Conservation (phyloP, 2,329 filamentous ascomycete genomes). For the Xenosphaeropsis pyriputrescens region DNA sequence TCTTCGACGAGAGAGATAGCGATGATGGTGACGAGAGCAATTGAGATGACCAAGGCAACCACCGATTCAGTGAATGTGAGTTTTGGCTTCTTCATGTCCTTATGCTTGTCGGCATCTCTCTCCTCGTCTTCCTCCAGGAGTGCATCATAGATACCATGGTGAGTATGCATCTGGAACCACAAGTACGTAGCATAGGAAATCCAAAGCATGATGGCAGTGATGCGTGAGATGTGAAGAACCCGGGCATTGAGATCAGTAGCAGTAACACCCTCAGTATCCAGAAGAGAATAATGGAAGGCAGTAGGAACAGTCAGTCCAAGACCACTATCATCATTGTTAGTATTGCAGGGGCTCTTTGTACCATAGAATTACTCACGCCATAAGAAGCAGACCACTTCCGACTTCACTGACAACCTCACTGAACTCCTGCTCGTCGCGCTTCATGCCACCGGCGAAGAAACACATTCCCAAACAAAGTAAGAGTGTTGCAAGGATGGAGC, state of each 20-base stretch:
- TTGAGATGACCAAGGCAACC: conserved; percentile 45
- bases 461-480: conserved; percentile 67
- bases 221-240: conserved; percentile 52
- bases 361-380: conserved; percentile 42
- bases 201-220: conserved; percentile 56
- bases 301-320: conserved; percentile 27
- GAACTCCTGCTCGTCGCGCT: conserved; percentile 54
- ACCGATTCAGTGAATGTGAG: conserved; percentile 63
- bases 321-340: conserved; percentile 20
- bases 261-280: conserved; percentile 14
- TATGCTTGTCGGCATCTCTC: conserved; percentile 46
- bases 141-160: conserved; percentile 64
- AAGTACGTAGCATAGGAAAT: conserved; percentile 53
- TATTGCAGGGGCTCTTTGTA: no score
- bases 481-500: conserved; percentile 71
- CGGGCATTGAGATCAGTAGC: conserved; percentile 28
- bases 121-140: conserved; percentile 59
- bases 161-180: conserved; percentile 61
- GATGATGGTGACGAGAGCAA: conserved; percentile 58
- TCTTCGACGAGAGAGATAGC: conserved; percentile 60
- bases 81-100: conserved; percentile 46
- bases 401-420: conserved; percentile 66
- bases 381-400: conserved; percentile 61
- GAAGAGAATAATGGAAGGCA: conserved; percentile 33
- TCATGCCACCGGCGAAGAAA: conserved; percentile 63